Evolutionary conservation across 2,329 filamentous ascomycete genomes (phyloP), one percentile per base, ranked within the genome.

Genomic region (Penicillium aurantiogriseum): DNA sequence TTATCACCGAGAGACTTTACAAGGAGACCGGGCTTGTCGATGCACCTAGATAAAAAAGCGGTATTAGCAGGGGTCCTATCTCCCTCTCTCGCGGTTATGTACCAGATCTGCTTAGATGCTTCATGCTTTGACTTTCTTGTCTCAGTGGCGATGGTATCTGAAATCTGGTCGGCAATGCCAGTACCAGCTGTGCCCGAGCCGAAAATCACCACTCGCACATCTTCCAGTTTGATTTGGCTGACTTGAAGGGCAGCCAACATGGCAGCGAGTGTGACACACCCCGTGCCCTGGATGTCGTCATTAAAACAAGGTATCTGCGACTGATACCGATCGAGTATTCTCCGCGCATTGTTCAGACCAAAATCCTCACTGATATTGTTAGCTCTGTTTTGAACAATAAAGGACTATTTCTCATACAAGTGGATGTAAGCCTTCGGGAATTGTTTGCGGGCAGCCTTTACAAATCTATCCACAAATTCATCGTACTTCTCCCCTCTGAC

Each of bases 261-360:
- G 1, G 89, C 91, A 0, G 91, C 91, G 0, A 96, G 81, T 0
- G 92, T 93, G 1, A 96, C 91, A 58, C 90, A 93, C 0, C 91
- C 92, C 0, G 92, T 96, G 1, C 91, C 92, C 72, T 96, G 91
- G 0, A 96, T 87, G 71, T 96, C 91, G 57, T 96, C 92, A 67
- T 96, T 96, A 80, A 96, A 96, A 72, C 91, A 95, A 0, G 91
- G 82, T 8, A 93, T 87, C 49, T 88, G 69, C 0, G 87, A 81
- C 1, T 88, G 84, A 67, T 94, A 96, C 36, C 81, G 83, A 58
- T 96, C 89, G 0, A 96, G 80, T 2, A 96, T 83, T 4, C 89
- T 83, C 31, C 89, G 81, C 0, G 90, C 89, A 67, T 96, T 96
- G 1, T 74, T 74, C 0, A 95, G 76, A 0, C 91, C 91, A 76